These are phyloP conservation scores for Lipomyces sp. DNA, from an alignment of 805 yeast species.

Conservation along the genomic window DNA sequence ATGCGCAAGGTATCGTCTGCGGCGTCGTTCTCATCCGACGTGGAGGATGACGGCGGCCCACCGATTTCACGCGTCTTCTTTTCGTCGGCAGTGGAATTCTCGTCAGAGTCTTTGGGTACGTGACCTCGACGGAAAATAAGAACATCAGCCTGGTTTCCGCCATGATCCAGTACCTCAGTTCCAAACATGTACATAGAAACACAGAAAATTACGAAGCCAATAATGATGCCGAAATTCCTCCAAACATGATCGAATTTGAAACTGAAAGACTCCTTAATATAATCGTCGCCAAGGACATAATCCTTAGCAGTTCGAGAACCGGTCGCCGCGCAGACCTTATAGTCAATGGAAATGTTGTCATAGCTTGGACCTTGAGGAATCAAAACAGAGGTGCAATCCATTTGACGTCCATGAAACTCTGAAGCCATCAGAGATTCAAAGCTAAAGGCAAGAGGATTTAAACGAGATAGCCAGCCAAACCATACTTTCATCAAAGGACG, in stretches of 20 bases:
- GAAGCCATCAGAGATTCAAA: constrained; percentile 63
- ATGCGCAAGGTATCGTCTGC: constrained; percentile 7
- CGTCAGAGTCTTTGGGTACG: constrained; percentile 3
- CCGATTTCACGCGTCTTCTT: background rate
- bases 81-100: too few species aligned
- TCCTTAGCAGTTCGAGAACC: constrained; percentile 55
- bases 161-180: constrained; percentile 35
- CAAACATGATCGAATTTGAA: constrained; percentile 62
- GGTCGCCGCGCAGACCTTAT: constrained; percentile 52
- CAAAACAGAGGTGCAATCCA: constrained; percentile 47
- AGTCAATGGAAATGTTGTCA: constrained; percentile 38
- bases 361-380: constrained; percentile 63
- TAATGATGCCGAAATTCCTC: constrained; percentile 72
- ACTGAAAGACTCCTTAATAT: constrained; percentile 47
- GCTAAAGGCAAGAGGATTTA: constrained; percentile 56
- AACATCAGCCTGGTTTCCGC: constrained; percentile 36
- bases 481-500: constrained; percentile 61
- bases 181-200: constrained; percentile 35
- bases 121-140: constrained; percentile 29
- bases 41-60: too few species aligned
- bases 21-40: constrained; percentile 20
- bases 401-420: constrained; percentile 58
- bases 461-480: constrained; percentile 64
- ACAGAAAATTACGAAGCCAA: constrained; percentile 50
- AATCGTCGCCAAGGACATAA: constrained; percentile 58